Evolutionary conservation across 495 filamentous ascomycete genomes (phyloP), one percentile per base, ranked within the genome.

Genomic region (Elasticomyces elasticus): DNA sequence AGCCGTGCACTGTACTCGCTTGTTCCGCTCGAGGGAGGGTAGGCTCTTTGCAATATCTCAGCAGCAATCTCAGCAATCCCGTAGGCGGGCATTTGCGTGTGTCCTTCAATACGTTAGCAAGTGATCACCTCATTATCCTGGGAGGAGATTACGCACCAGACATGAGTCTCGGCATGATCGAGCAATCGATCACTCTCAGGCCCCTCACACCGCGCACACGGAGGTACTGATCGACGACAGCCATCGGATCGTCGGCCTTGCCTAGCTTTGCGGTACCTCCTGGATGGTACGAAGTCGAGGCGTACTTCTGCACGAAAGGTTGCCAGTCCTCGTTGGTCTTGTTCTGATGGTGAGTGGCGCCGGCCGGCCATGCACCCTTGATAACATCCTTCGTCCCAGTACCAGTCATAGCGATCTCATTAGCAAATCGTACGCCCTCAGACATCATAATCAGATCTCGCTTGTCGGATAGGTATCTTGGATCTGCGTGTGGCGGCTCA

Each of bases 11-110:
- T 33, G 15, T 7, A 33, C 30, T 33, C 30, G 30, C 15, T 33
- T 15, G 30, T 7, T 33, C 30, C 7, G 30, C 30, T 33, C 30
- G 30, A 33, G 30, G 30, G 7, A 7, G 30, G 30, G 15, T 33
- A 19, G 40, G n/a, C 49, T 43, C 33, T 25, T 35, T 51, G 38
- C 19, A 82, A 76, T n/a, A 71, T 64, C 54, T 79, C 78, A 0
- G 76, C 77, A 37, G 76, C 80, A 53, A 77, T 75, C 64, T 82
- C 76, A 4, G 75, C 75, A 57, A 84, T 72, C 38, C 77, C 77
- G 55, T 80, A 82, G 0, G 76, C 79, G 20, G 76, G 74, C 67
- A 81, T 75, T 58, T 79, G 75, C 0, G 79, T 78, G 48, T 81
- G 79, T 13, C n/a, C n/a, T n/a, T n/a, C n/a, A n/a, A n/a, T n/a